Evolutionary conservation across 169 alveolate genomes (phyloP), one percentile per base, ranked within the genome.

Genomic region (Plasmodium reichenowi): DNA sequence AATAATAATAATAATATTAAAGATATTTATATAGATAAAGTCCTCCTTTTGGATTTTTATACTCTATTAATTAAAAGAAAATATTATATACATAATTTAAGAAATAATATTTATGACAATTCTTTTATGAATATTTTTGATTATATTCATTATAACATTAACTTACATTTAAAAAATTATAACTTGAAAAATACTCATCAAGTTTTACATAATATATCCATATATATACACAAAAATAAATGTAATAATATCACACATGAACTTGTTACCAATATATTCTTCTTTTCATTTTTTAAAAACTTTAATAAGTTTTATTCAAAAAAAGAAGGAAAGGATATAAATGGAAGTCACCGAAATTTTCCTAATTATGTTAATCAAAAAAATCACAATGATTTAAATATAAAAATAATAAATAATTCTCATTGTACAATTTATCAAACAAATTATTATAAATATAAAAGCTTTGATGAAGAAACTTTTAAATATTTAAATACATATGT

Each of bases 111-210:
- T 22, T 78, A 71, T 59, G 47, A 66, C n/a, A 58, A 78, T 29
- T 70, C 63, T 66, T 58, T 47, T 22, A 26, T 70, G 24, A 78
- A 32, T 15, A 78, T 78, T 10, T 78, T 78, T 64, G 63, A 78
- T 50, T 78, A 64, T 56, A 78, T 78, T 15, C 89, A 78, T 43
- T 58, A 78, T 59, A 78, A 78, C 66, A 22, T 17, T 43, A 78
- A 17, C 9, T 13, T 64, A 10, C 76, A 78, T 24, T 59, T 78
- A 32, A 78, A 43, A 24, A 17, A 64, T 10, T 78, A 78, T 45
- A 52, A 47, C 15, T 78, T 78, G 26, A 63, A 70, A 52, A 78
- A 78, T 58, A 47, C 67, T 4, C 60, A 58, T 54, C 63, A 64
- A 59, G 47, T 78, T 20, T 45, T 78, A n/a, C 54, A 7, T 3